A percentile compares a stretch with the other conserved stretches of the same genome.
These are phyloP conservation scores for Pleurotus eryngii DNA, from an alignment of 768 basidiomycete species.

Conservation along the genomic window DNA sequence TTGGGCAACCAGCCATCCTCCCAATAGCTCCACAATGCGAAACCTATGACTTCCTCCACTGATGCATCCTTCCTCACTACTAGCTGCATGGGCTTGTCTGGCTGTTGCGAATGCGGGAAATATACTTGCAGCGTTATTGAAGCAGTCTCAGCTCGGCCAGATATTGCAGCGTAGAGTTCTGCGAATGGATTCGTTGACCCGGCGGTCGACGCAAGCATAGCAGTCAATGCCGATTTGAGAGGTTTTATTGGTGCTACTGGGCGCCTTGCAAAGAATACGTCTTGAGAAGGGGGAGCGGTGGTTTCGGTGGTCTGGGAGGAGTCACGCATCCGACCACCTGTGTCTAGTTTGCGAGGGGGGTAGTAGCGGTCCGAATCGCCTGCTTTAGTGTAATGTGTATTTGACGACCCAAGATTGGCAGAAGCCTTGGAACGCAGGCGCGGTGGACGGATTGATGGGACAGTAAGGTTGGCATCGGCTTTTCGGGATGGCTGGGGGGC, in stretches of 20 bases:
- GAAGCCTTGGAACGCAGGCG: conserved; percentile 9
- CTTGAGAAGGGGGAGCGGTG: conserved; percentile 17
- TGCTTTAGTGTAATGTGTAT: conserved; percentile 35
- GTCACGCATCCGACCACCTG: conserved; percentile 9
- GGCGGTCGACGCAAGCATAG: conserved; percentile 69
- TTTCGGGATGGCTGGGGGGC: conserved; percentile 3
- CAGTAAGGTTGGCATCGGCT: conserved; percentile 3
- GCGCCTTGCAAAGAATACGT: conserved; percentile 49
- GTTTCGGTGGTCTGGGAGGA: conserved; percentile 4
- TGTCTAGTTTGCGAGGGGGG: conserved; percentile 18
- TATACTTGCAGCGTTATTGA: conserved; percentile 70
- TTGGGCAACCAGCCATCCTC: conserved; percentile 81
- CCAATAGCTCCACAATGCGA: conserved; percentile 90
- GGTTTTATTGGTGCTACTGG: conserved; percentile 41
- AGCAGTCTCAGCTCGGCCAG: conserved; percentile 67
- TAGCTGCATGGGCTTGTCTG: conserved; percentile 57
- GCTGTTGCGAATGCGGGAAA: conserved; percentile 76
- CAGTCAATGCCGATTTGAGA: conserved; percentile 62
- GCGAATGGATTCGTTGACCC: conserved; percentile 81
- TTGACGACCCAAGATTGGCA: conserved; percentile 32
- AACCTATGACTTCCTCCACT: conserved; percentile 95
- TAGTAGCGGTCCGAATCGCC: conserved; percentile 14
- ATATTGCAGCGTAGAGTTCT: conserved; percentile 82
- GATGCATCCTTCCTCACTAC: conserved; percentile 84
- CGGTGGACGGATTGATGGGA: background rate